Evolutionary conservation across 2,329 filamentous ascomycete genomes (phyloP), one percentile per base, ranked within the genome.

Genomic region (Phialemoniopsis sp.): DNA sequence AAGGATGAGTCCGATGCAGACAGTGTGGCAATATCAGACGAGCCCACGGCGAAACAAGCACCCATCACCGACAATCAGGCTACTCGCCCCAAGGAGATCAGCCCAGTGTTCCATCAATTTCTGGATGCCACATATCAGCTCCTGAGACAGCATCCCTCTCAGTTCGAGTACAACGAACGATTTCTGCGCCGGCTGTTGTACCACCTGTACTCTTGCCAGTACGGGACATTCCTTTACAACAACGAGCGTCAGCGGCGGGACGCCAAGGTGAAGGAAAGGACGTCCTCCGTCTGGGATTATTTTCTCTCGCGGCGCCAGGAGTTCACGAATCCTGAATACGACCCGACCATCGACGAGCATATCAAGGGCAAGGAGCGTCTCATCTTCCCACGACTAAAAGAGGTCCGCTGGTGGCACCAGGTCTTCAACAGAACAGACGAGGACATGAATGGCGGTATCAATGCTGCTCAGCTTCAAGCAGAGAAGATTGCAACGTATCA

Each of bases 101-200:
- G 89, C 44, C 93, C 93, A 0, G 87, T 98, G 17, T 98, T 98
- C 62, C 93, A 98, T 54, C 93, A 98, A 57, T 98, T 97, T 62
- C 76, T 98, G 9, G 93, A 95, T 56, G 89, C 89, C 29, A 89
- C 88, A 2, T 97, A 93, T 57, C 93, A 98, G 59, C 72, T 98
- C 19, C 67, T 95, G 17, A 75, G 87, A 44, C 93, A 97, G 58
- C 73, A 91, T 52, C 89, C 89, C 1, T 86, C 80, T 7, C 84
- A 90, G 0, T 98, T 98, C 56, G 91, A 98, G 59, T 98, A 89
- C 64, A 97, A 95, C 50, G 93, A 97, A 59, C 82, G 91, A 5
- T 97, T 98, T 60, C 68, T 98, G 7, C 78, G 89, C 18, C 81
- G 93, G 15, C 70, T 98, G 4, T 72, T 97, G 2, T 98, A 97